Percentiles rank a stretch among this genome's conserved stretches.
Conservation (phyloP, 208 protist species). For the Crithidia sp. region DNA sequence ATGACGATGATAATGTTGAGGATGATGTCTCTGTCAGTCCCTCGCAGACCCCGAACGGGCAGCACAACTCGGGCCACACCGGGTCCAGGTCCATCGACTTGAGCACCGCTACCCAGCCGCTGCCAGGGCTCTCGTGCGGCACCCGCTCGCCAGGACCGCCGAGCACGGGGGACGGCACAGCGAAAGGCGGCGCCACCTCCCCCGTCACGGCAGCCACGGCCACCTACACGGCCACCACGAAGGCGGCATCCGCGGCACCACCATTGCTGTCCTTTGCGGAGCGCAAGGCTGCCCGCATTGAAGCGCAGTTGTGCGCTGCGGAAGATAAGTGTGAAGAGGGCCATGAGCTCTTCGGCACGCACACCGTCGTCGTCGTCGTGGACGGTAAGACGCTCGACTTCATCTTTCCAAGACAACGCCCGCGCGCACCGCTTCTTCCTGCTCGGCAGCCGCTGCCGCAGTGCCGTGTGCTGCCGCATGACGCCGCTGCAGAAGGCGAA, state of each 20-base stretch:
- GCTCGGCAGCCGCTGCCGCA: constrained; percentile 60
- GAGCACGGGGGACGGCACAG: neutral
- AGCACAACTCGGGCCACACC: neutral
- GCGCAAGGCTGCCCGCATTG: constrained; percentile 30
- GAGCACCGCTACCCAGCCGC: constrained; percentile 14
- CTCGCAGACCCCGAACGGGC: neutral
- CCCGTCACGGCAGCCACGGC: neutral
- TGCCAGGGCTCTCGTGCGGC: constrained; percentile 10
- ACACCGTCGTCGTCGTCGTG: constrained; percentile 67
- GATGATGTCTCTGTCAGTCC: neutral
- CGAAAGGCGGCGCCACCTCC: neutral
- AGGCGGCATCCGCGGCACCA: neutral
- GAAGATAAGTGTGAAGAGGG: constrained; percentile 31
- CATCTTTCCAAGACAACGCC: constrained; percentile 61
- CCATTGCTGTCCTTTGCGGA: neutral
- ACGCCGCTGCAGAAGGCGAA: constrained; percentile 83
- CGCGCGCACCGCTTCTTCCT: constrained; percentile 65
- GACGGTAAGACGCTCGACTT: constrained; percentile 79
- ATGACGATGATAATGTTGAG: constrained; percentile 1
- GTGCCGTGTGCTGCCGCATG: constrained; percentile 86
- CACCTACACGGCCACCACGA: neutral
- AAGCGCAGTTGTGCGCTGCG: constrained; percentile 38
- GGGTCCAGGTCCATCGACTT: neutral
- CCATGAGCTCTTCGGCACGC: constrained; percentile 17
- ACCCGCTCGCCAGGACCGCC: constrained; percentile 11